Evolutionary conservation across 495 filamentous ascomycete genomes (phyloP).

Genomic region (Xylaria acuta): DNA sequence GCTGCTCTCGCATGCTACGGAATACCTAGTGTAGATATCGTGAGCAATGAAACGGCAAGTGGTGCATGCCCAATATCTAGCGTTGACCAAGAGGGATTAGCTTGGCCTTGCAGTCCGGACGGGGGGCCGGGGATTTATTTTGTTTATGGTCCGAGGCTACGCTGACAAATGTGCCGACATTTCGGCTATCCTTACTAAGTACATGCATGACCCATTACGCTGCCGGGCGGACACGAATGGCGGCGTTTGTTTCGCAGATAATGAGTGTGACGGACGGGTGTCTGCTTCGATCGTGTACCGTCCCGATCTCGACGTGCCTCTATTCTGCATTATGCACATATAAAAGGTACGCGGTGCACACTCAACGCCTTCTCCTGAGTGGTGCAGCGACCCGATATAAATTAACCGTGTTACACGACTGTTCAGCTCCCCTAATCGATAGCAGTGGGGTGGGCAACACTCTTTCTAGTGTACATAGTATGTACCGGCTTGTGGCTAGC

Average conservation of each 20-base stretch:
- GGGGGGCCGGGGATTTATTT: neutral
- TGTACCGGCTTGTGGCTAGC: neutral
- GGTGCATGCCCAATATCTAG: neutral
- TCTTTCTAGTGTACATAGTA: too few species aligned
- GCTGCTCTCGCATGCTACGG: neutral
- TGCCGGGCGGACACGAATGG: neutral
- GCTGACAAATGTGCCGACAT: neutral
- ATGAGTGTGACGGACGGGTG: neutral
- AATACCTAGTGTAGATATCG: neutral
- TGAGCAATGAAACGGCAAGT: neutral
- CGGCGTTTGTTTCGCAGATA: neutral
- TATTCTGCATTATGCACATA: neutral
- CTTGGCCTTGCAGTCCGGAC: too few species aligned
- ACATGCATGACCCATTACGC: neutral
- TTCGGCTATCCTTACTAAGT: neutral
- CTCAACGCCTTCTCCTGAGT: constrained; percentile 1
- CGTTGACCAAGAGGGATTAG: neutral
- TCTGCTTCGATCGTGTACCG: neutral
- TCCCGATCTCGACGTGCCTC: neutral
- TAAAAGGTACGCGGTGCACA: neutral
- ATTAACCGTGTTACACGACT: constrained; percentile 16
- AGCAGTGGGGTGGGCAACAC: neutral
- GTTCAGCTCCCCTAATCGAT: constrained; percentile 12
- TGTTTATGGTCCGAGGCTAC: neutral
- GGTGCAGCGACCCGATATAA: constrained; percentile 16